A percentile compares a stretch with the other conserved stretches of the same genome.
Conservation (phyloP, 371 early-diverging fungal genomes). For the Basidiobolus heterosporus region DNA sequence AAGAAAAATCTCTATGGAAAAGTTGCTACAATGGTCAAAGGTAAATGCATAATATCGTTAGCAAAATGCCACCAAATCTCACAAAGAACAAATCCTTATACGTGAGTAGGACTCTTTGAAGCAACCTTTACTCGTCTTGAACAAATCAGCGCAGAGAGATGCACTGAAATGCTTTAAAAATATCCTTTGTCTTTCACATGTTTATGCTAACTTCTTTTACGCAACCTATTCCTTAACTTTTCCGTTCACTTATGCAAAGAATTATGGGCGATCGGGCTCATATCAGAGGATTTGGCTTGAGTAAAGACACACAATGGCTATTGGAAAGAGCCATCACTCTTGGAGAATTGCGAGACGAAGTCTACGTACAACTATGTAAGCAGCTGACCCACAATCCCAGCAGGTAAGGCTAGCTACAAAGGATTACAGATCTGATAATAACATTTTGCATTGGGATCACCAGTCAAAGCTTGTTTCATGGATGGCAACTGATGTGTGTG, state of each 20-base stretch:
- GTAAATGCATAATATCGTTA: slow-evolving; percentile 9
- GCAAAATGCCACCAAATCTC: neutral
- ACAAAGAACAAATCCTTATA: neutral
- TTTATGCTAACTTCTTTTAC: no score
- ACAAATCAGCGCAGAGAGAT: slow-evolving; percentile 63
- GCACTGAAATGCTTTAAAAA: slow-evolving; percentile 66
- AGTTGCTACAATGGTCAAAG: slow-evolving; percentile 70
- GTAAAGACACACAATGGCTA: slow-evolving; percentile 52
- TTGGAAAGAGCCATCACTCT: slow-evolving; percentile 56
- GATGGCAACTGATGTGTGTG: slow-evolving; percentile 77
- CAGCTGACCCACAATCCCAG: slow-evolving; percentile 71
- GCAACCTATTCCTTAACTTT: no score
- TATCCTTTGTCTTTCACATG: no score
- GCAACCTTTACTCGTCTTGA: slow-evolving; percentile 64
- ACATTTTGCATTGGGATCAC: no score
- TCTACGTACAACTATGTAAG: slow-evolving; percentile 85
- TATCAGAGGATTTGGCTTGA: slow-evolving; percentile 12
- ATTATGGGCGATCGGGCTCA: slow-evolving; percentile 61
- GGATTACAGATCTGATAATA: no score
- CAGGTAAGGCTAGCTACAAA: slow-evolving; percentile 21
- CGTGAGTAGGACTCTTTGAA: slow-evolving; percentile 40
- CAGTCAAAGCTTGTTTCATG: slow-evolving; percentile 51
- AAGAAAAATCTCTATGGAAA: slow-evolving; percentile 68
- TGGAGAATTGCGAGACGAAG: slow-evolving; percentile 78
- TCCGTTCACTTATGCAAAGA: slow-evolving; percentile 39